Conservation (phyloP, 2,329 filamentous ascomycete species). For the Cladosporium halotolerans region DNA sequence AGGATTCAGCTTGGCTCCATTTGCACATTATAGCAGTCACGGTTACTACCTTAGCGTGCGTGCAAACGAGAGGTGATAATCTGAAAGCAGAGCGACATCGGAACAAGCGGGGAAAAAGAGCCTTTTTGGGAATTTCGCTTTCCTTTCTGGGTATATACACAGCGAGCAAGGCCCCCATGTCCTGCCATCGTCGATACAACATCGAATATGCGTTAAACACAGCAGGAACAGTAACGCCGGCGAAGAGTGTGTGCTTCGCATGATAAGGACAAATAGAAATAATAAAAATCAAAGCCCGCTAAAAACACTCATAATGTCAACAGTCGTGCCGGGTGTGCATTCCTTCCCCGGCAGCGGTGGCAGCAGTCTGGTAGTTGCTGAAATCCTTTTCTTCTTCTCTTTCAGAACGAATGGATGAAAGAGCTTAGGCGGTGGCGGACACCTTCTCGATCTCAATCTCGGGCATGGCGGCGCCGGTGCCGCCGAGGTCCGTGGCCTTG, state of each 20-base stretch:
- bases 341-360: neutral
- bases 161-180: neutral
- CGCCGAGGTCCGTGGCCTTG: constrained; percentile 67
- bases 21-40: no score
- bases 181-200: neutral
- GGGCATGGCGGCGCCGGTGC: constrained; percentile 64
- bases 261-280: no score
- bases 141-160: constrained; percentile 9
- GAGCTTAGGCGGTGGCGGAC: constrained; percentile 16
- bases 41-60: no score
- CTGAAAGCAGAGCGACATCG: no score
- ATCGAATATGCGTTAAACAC: no score
- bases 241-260: constrained; percentile 1
- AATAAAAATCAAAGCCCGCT: neutral
- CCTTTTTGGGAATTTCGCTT: neutral
- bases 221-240: constrained; percentile 1
- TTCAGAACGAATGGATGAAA: neutral
- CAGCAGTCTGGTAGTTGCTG: constrained; percentile 8
- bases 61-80: no score
- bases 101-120: neutral
- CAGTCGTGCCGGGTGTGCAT: neutral
- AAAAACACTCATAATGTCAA: constrained; percentile 8
- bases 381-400: neutral
- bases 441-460: constrained; percentile 57
- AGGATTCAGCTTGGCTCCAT: no score